A percentile compares a stretch with the other conserved stretches of the same genome.
phyloP scores from a whole-genome alignment of 1,139 yeast species.

The Hemisphaericaspora lyxosophila region DNA sequence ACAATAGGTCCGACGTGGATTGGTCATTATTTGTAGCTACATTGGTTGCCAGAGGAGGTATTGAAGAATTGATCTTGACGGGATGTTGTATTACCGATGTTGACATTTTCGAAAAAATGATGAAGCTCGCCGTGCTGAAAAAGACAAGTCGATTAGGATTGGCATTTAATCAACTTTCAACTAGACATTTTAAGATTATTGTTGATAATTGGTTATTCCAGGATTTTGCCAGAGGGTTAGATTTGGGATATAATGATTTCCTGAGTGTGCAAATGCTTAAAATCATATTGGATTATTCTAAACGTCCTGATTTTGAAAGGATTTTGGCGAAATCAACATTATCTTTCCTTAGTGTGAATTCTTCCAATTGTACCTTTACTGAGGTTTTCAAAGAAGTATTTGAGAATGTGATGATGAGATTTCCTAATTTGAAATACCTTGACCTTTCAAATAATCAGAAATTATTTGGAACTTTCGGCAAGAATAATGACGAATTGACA shows the following conservation, averaged over 20 bases:
- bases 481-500: conserved; percentile 4
- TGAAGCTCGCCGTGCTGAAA: conserved; percentile 53
- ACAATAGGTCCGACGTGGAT: conserved; percentile 69
- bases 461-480: conserved; percentile 40
- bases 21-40: conserved; percentile 75
- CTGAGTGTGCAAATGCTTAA: conserved; percentile 31
- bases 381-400: conserved; percentile 32
- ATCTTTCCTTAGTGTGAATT: conserved; percentile 67
- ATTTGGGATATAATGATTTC: conserved; percentile 71
- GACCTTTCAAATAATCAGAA: conserved; percentile 67
- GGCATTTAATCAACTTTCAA: conserved; percentile 62
- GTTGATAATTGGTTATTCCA: conserved; percentile 43
- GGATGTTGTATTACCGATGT: conserved; percentile 68
- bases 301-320: conserved; percentile 20
- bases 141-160: conserved; percentile 60
- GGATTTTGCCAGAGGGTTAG: conserved; percentile 53
- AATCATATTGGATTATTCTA: conserved; percentile 24
- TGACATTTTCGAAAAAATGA: conserved; percentile 54
- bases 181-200: conserved; percentile 49
- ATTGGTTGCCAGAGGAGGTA: conserved; percentile 64
- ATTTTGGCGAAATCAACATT: conserved; percentile 34
- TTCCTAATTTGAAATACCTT: conserved; percentile 59
- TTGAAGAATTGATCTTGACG: conserved; percentile 68
- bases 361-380: conserved; percentile 53
- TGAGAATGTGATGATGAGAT: conserved; percentile 32